phyloP scores from a whole-genome alignment of 2,329 filamentous ascomycete species.

The Colletotrichum sp. region DNA sequence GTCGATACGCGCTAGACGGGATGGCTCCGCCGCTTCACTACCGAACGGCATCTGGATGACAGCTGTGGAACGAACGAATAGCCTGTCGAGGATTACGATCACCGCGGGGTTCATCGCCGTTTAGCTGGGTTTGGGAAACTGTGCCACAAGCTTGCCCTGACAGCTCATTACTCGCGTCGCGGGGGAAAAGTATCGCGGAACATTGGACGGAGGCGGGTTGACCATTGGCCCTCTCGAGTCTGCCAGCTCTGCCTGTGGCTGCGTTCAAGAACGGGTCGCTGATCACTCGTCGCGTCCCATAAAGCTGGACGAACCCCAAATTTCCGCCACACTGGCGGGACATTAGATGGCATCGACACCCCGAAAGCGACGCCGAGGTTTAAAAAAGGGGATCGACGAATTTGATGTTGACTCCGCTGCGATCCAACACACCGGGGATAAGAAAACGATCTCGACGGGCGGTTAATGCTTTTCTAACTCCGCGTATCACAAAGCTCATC shows the following conservation, averaged over 20 bases:
- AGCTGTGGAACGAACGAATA: neutral
- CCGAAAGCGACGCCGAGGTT: neutral
- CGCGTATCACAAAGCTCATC: neutral
- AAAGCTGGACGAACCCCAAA: neutral
- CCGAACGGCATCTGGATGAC: neutral
- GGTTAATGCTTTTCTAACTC: neutral
- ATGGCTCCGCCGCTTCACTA: neutral
- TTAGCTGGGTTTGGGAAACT: neutral
- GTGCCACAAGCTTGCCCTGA: neutral
- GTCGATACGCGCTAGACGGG: neutral
- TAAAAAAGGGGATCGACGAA: neutral
- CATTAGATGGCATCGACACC: neutral
- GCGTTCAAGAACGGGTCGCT: neutral
- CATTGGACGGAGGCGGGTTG: neutral
- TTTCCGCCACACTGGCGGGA: neutral
- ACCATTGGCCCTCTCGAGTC: neutral
- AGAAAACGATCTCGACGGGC: neutral
- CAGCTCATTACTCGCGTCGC: neutral
- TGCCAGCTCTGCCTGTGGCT: neutral
- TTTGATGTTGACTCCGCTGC: neutral
- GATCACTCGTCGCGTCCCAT: neutral
- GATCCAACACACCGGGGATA: neutral
- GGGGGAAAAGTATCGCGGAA: neutral
- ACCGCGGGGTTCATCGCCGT: neutral
- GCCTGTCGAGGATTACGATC: neutral